A percentile compares a stretch with the other conserved stretches of the same genome.
Evolutionary conservation across 371 early-diverging fungal species (phyloP).

Genomic region (Haplosporangium sp.): DNA sequence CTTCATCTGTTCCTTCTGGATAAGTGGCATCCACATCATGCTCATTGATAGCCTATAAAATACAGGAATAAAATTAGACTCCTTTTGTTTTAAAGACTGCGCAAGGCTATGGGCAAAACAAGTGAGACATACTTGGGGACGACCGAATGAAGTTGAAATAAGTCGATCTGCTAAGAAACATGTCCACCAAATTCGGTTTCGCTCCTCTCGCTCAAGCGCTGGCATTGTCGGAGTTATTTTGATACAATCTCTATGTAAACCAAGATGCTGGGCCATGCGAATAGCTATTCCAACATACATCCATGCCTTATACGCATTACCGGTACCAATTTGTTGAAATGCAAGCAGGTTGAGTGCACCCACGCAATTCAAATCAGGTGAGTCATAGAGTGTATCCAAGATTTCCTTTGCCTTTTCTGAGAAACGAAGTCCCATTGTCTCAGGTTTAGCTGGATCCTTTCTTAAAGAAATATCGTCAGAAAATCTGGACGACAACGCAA

Average conservation of each 20-base stretch:
- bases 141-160: conserved; percentile 51
- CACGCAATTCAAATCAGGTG: conserved; percentile 47
- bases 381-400: conserved; percentile 53
- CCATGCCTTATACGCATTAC: conserved; percentile 62
- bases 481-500: conserved; percentile 66
- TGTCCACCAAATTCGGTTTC: conserved; percentile 71
- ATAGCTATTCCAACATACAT: conserved; percentile 68
- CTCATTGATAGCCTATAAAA: conserved; percentile 47
- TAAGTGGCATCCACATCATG: conserved; percentile 50
- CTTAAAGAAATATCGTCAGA: conserved; percentile 52
- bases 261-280: conserved; percentile 76
- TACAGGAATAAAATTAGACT: conserved; percentile 5
- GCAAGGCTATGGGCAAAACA: neutral
- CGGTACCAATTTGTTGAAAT: conserved; percentile 53
- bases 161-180: conserved; percentile 69
- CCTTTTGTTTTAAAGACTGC: neutral
- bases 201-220: conserved; percentile 63
- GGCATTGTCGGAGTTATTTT: conserved; percentile 63
- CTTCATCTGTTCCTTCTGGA: conserved; percentile 48
- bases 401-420: conserved; percentile 46
- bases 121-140: conserved; percentile 40
- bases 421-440: conserved; percentile 51
- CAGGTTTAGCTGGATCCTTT: conserved; percentile 45
- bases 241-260: conserved; percentile 65
- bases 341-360: conserved; percentile 48